phyloP scores from a whole-genome alignment of 1,284 basidiomycete species.

The Phellopilus nigrolimitatus region DNA sequence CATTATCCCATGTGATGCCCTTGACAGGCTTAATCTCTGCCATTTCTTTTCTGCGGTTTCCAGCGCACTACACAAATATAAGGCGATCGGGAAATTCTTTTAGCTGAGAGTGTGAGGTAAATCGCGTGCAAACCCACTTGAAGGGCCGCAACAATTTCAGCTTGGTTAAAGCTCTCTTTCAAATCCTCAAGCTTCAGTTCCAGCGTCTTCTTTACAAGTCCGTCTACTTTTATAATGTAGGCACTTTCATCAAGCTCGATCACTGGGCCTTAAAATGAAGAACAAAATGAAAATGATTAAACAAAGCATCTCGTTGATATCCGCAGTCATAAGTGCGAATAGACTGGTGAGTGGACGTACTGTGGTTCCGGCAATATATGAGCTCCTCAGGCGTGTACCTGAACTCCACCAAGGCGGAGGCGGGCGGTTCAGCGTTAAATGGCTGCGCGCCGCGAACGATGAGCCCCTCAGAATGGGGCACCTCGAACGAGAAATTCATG shows the following conservation, averaged over 20 bases:
- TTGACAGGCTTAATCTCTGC: constrained; percentile 42
- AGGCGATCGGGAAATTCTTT: not conserved
- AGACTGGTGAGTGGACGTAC: constrained; percentile 22
- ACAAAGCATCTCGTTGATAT: not conserved
- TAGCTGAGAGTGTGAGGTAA: not conserved
- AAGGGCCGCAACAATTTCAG: constrained; percentile 49
- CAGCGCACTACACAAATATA: constrained; percentile 49
- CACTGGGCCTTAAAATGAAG: constrained; percentile 33
- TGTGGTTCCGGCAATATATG: constrained; percentile 58
- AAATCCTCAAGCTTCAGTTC: constrained; percentile 39
- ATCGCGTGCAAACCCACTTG: constrained; percentile 41
- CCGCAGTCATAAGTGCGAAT: not conserved
- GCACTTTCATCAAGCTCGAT: constrained; percentile 42
- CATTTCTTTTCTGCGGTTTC: constrained; percentile 65
- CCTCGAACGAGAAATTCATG: constrained; percentile 37
- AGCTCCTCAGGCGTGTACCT: constrained; percentile 51
- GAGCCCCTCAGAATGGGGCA: constrained; percentile 41
- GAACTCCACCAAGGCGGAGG: constrained; percentile 48
- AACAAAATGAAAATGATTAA: not conserved
- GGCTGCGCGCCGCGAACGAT: constrained; percentile 42
- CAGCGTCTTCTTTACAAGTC: constrained; percentile 31
- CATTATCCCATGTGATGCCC: constrained; percentile 55
- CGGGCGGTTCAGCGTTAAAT: constrained; percentile 56
- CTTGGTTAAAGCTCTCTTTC: constrained; percentile 37
- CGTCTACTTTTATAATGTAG: constrained; percentile 33